A percentile compares a stretch with the other conserved stretches of the same genome.
These are phyloP conservation scores for Reticulascus tulasneorum DNA, from an alignment of 2,329 filamentous ascomycete genomes.

Conservation along the genomic window DNA sequence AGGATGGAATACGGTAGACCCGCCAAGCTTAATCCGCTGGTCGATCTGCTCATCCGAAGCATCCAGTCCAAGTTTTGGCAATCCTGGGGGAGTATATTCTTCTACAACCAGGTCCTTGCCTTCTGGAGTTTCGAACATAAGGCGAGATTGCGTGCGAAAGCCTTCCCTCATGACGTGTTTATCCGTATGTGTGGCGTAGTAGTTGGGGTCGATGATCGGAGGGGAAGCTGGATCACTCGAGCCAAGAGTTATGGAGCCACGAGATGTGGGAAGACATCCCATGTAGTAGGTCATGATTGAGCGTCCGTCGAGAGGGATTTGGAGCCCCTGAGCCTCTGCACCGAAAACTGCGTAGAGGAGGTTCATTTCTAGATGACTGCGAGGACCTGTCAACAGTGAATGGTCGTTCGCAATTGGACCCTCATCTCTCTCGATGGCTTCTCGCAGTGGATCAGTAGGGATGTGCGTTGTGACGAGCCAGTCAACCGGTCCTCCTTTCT, in stretches of 20 bases:
- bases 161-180: slow-evolving; percentile 23
- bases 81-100: slow-evolving; percentile 17
- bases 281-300: slow-evolving; percentile 18
- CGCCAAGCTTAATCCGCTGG: slow-evolving; percentile 13
- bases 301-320: too few species aligned
- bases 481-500: slow-evolving; percentile 30
- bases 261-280: slow-evolving; percentile 20
- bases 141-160: slow-evolving; percentile 18
- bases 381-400: slow-evolving; percentile 29
- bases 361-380: too few species aligned
- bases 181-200: slow-evolving; percentile 23
- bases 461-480: slow-evolving; percentile 29
- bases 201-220: slow-evolving; percentile 25
- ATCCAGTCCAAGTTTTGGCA: slow-evolving; percentile 14
- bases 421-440: slow-evolving; percentile 29
- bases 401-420: slow-evolving; percentile 25
- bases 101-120: slow-evolving; percentile 13
- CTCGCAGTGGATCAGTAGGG: slow-evolving; percentile 20
- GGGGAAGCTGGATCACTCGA: slow-evolving; percentile 14
- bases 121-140: slow-evolving; percentile 14
- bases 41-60: slow-evolving; percentile 25
- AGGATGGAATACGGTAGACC: slow-evolving; percentile 22
- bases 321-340: too few species aligned
- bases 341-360: too few species aligned
- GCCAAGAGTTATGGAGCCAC: slow-evolving; percentile 21